Percentiles rank a stretch among this genome's conserved stretches.
Conservation (phyloP, 352 stramenopile species). For the Globisporangium irregulare region DNA sequence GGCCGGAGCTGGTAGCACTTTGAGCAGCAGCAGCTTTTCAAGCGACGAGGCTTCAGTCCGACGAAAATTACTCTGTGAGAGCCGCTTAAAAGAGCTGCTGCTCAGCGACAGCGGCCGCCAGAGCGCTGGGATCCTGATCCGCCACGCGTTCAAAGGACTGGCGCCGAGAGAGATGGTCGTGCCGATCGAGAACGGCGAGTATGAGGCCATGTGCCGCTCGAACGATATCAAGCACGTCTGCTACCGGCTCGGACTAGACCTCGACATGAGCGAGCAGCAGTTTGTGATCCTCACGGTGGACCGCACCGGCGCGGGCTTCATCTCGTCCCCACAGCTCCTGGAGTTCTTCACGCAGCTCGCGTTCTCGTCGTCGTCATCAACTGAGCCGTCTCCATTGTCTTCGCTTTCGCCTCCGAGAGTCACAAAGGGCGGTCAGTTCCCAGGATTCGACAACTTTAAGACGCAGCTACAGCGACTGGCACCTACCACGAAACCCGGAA, state of each 20-base stretch:
- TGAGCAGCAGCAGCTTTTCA: slow-evolving; percentile 17
- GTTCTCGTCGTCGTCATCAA: background rate
- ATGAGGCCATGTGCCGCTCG: slow-evolving; percentile 57
- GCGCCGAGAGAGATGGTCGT: slow-evolving; percentile 62
- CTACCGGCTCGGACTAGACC: slow-evolving; percentile 61
- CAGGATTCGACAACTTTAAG: slow-evolving; percentile 1
- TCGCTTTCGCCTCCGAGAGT: slow-evolving; percentile 1
- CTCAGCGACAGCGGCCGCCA: slow-evolving; percentile 46
- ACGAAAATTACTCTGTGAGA: slow-evolving; percentile 60
- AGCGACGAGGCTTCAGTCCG: slow-evolving; percentile 36
- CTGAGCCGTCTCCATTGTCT: background rate
- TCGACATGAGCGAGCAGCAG: slow-evolving; percentile 60
- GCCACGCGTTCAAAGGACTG: slow-evolving; percentile 74
- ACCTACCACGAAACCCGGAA: background rate
- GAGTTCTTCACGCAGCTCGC: slow-evolving; percentile 55
- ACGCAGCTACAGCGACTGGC: background rate
- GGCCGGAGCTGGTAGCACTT: no score
- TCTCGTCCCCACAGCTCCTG: slow-evolving; percentile 58
- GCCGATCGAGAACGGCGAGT: slow-evolving; percentile 63
- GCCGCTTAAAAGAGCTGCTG: slow-evolving; percentile 50
- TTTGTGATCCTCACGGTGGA: slow-evolving; percentile 53
- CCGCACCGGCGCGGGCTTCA: slow-evolving; percentile 45
- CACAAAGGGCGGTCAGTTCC: slow-evolving; percentile 5
- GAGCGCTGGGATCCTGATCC: slow-evolving; percentile 63
- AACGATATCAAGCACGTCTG: slow-evolving; percentile 73